These are phyloP conservation scores for Pseudohalonectria lignicola DNA, from an alignment of 2,329 filamentous ascomycete species.

Conservation along the genomic window DNA sequence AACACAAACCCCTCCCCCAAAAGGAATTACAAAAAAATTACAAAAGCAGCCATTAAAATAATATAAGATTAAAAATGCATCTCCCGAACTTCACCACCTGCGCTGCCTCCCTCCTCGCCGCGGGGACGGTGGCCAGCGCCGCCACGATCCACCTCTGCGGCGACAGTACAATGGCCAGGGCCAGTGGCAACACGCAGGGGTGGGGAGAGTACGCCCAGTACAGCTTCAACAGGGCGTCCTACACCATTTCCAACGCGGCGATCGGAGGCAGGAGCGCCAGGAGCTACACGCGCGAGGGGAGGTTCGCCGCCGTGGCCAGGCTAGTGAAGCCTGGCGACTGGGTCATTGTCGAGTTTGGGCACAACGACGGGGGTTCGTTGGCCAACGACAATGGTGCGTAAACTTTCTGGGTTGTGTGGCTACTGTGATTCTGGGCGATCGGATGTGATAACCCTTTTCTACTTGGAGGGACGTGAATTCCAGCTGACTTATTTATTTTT, in stretches of 20 bases:
- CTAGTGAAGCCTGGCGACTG: conserved; percentile 43
- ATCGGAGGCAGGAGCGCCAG: conserved; percentile 55
- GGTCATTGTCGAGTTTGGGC: conserved; percentile 59
- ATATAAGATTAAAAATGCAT: no score
- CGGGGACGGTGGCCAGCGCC: no score
- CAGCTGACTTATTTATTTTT: neutral
- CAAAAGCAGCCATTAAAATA: no score
- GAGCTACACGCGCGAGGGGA: conserved; percentile 55
- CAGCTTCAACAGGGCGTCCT: conserved; percentile 8
- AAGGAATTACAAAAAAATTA: no score
- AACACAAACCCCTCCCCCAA: no score
- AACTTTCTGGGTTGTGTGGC: no score
- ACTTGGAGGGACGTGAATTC: neutral
- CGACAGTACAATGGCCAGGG: conserved; percentile 42
- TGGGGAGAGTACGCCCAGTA: conserved; percentile 45
- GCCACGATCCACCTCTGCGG: conserved; percentile 38
- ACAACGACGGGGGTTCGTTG: conserved; percentile 56
- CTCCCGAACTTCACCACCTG: no score
- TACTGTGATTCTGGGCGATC: no score
- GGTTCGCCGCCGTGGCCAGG: conserved; percentile 44
- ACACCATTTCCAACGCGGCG: conserved; percentile 53
- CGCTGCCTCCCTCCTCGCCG: no score
- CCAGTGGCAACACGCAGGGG: conserved; percentile 17
- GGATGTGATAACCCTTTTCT: neutral
- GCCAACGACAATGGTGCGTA: conserved; percentile 47